phyloP scores from a whole-genome alignment of 2,329 filamentous ascomycete genomes.

The Zasmidium cellare region DNA sequence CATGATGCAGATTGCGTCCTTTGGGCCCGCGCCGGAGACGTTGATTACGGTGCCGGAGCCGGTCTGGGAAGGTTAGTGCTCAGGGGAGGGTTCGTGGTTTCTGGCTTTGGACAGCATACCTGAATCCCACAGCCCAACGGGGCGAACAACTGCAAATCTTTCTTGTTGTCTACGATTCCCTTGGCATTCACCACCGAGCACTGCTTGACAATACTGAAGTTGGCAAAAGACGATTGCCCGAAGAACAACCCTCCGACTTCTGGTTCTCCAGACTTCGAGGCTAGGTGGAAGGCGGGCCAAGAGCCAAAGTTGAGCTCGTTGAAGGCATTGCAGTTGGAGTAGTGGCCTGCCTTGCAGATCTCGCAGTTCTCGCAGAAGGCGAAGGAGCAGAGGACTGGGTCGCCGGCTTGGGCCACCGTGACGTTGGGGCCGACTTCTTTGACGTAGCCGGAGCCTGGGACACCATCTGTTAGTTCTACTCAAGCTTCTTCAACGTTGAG shows the following conservation, averaged over 20 bases:
- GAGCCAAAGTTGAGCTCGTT: constrained; percentile 47
- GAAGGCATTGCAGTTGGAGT: constrained; percentile 53
- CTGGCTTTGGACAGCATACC: no score
- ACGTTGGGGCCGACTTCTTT: constrained; percentile 44
- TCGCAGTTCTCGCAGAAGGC: constrained; percentile 49
- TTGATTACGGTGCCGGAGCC: constrained; percentile 45
- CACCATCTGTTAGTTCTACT: no score
- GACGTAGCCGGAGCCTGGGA: constrained; percentile 49
- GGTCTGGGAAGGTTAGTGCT: constrained; percentile 35
- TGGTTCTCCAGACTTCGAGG: constrained; percentile 25
- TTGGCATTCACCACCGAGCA: constrained; percentile 46
- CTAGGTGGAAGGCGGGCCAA: constrained; percentile 29
- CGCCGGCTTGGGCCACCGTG: constrained; percentile 44
- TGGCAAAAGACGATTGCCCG: constrained; percentile 49
- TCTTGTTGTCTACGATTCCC: constrained; percentile 37
- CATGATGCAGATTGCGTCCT: constrained; percentile 44
- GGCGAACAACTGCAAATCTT: constrained; percentile 45
- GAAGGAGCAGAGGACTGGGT: constrained; percentile 52
- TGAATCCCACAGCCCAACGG: constrained; percentile 48
- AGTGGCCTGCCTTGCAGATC: constrained; percentile 48
- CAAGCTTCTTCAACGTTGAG: no score
- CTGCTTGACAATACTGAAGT: constrained; percentile 40
- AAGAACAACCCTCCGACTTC: constrained; percentile 47
- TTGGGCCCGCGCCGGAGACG: constrained; percentile 37
- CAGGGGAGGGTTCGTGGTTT: no score